Base-by-base conservation (phyloP, 768 basidiomycete genomes). In the Cystobasidium onofrii region DNA sequence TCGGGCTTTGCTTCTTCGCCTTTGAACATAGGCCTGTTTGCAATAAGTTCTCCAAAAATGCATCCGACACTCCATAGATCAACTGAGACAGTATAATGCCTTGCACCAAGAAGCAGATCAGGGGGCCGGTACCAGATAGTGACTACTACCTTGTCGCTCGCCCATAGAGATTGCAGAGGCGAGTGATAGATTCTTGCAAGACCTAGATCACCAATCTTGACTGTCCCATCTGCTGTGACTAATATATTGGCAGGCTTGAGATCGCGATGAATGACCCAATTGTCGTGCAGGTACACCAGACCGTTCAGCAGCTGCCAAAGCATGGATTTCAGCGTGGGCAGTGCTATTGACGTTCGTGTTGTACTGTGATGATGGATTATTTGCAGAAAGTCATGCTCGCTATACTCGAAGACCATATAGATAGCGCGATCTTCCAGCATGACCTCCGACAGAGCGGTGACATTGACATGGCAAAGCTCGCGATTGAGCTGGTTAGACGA, bases 61-160 rank as follows among this genome's bases (percentile, higher is more conserved):
- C 96, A 99, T 0, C 94, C 96, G 4, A 98, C 88, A 29, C 96
- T 94, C 96, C 96, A 99, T 67, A 92, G 88, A 80, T 99, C 83
- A 46, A 98, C 88, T 2, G 94, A 90, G 77, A 91, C 92, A 76
- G 96, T 95, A 81, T 99, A 99, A 81, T 99, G 96, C 76, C 93
- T 92, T 0, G 95, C 92, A 31, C 96, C 95, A 83, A 99, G 85
- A 12, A 99, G 85, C 1, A 99, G 86, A 80, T 99, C 96, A 0
- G 96, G 96, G 7, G 92, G 92, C 65, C 96, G 90, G 80, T 99
- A 99, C 96, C 96, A 98, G 79, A 99, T 98, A 0, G 96, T 99
- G 15, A 99, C 96, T 41, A 98, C 96, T 31, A 99, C 94, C 79
- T 98, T 98, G 82, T 99, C 96, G 18, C 94, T 94, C 0, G 88